Evolutionary conservation across 2,329 filamentous ascomycete genomes (phyloP).

Genomic region (Fusarium temperatum): DNA sequence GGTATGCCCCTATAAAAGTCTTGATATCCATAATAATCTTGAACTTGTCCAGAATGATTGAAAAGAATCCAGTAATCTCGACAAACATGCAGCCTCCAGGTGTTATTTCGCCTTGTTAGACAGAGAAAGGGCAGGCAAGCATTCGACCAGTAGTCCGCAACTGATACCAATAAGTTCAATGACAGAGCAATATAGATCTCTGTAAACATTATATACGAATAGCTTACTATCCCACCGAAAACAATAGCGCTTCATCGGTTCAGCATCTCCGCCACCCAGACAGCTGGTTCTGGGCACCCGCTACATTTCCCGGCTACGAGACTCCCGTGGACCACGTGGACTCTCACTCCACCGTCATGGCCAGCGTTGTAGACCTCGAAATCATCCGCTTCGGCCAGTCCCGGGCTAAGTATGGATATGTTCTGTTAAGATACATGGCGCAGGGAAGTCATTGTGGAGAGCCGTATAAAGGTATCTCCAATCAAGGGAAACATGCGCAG

Average conservation of each 20-base stretch:
- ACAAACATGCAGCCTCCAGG: not conserved
- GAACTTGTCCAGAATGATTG: no score
- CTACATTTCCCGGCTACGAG: constrained; percentile 28
- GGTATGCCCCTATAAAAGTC: not conserved
- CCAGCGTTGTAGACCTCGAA: constrained; percentile 30
- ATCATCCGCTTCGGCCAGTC: constrained; percentile 37
- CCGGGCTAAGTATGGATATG: constrained; percentile 38
- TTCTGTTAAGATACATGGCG: constrained; percentile 37
- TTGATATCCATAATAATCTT: not conserved
- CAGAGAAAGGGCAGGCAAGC: constrained; percentile 11
- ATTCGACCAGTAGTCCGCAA: not conserved
- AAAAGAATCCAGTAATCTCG: not conserved
- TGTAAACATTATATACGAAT: constrained; percentile 30
- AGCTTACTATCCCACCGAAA: constrained; percentile 22
- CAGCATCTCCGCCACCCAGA: constrained; percentile 21
- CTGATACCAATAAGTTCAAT: not conserved
- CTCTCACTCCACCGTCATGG: constrained; percentile 35
- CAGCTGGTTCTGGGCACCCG: constrained; percentile 31
- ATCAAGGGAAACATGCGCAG: constrained; percentile 27
- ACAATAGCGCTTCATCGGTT: constrained; percentile 21
- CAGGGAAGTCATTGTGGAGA: constrained; percentile 35
- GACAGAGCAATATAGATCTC: constrained; percentile 11
- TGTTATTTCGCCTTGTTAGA: constrained; percentile 3
- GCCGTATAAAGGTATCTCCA: constrained; percentile 37
- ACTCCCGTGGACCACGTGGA: constrained; percentile 37